Percentiles rank a stretch among this genome's conserved stretches.
Conservation (phyloP, 2,329 filamentous ascomycete species). For the Fusarium sp. region DNA sequence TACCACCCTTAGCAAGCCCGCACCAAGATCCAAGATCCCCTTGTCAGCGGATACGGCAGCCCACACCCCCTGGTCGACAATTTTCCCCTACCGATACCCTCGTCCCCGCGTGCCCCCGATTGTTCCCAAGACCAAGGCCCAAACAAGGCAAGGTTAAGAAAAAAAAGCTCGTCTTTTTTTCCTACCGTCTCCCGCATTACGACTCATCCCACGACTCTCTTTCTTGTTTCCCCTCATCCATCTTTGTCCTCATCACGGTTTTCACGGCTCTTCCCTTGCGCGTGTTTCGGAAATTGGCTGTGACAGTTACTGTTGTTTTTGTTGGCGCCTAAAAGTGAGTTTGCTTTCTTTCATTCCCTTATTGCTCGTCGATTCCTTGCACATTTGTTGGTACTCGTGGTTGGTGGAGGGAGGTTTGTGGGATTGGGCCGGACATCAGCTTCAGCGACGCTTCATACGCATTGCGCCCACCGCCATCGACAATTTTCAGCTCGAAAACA, state of each 20-base stretch:
- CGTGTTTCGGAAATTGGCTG: conserved; percentile 59
- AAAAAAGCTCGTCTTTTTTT: conserved; percentile 53
- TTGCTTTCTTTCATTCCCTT: conserved; percentile 31
- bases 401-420: conserved; percentile 35
- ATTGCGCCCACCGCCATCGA: conserved; percentile 20
- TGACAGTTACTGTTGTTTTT: conserved; percentile 60
- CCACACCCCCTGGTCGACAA: conserved; percentile 48
- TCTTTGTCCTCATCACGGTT: conserved; percentile 54
- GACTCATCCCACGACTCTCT: conserved; percentile 51
- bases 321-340: conserved; percentile 68
- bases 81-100: conserved; percentile 51
- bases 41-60: conserved; percentile 47
- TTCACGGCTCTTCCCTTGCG: conserved; percentile 61
- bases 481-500: conserved; percentile 1
- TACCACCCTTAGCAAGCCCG: conserved; percentile 45
- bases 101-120: conserved; percentile 48
- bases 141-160: conserved; percentile 50
- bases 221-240: conserved; percentile 50
- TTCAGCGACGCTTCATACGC: conserved; percentile 10
- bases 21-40: conserved; percentile 49
- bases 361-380: conserved; percentile 33
- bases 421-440: conserved; percentile 25
- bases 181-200: conserved; percentile 46
- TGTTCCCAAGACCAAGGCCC: conserved; percentile 48
- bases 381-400: conserved; percentile 37